Base-by-base conservation (phyloP, 2,329 filamentous ascomycete species). In the Dendrostoma leiphaemia region DNA sequence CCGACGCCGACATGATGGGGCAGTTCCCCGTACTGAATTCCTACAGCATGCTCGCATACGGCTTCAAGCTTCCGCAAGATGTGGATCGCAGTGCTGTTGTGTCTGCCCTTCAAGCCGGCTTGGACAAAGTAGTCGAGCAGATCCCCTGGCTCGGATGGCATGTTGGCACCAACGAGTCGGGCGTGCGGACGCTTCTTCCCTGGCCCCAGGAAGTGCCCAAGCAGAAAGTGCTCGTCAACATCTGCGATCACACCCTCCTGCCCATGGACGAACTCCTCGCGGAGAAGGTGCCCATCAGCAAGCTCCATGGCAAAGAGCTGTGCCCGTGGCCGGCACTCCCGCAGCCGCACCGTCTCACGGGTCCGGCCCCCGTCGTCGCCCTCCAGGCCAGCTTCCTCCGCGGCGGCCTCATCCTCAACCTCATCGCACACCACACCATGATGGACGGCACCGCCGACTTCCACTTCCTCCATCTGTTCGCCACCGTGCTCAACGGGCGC, bases 361-460 rank as follows among this genome's bases (percentile, higher is more conserved):
- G 29, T n/a, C 58, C 54, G 43, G 60, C 45, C 17, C 60, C 62
- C 19, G 56, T 60, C 13, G 51, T 61, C 10, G 53, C 60, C 13
- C 35, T 66, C 3, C 65, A 69, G 50, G 59, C 55, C 40, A 67
- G 55, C 48, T 65, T 65, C 48, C 58, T 68, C 23, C 58, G 61
- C 29, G 65, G 63, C 21, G 67, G 66, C 6, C 43, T 65, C 29
- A 45, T 68, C 15, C 55, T 69, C 4, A 64, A 59, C 32, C 59
- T 64, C 43, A 56, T 54, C 6, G 60, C 58, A n/a, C 65, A 70
- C 32, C 68, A 70, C 51, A 69, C 62, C 45, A 60, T 66, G 24
- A 61, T 67, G 29, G 67, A 68, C 44, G 65, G 62, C 43, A 65
- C 57, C 13, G 64, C 61, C 12, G 60, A 61, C 23, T 57, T 63